Base-by-base conservation (phyloP, 495 filamentous ascomycete species). In the Polyplosphaeria fusca region DNA sequence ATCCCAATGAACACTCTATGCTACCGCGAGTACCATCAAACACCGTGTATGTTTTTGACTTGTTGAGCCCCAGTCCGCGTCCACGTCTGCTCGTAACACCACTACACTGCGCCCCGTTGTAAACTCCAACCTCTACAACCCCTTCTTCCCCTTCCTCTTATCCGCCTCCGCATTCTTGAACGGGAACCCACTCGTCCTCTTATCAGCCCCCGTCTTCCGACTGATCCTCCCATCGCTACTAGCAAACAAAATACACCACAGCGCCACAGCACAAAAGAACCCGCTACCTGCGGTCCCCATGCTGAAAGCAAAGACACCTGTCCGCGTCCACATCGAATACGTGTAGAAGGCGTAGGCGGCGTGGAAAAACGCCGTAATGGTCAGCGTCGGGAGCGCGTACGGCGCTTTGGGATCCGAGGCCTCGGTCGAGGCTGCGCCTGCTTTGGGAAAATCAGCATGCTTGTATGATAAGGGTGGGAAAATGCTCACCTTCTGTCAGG, bases 101-200 rank as follows among this genome's bases (percentile, higher is more conserved):
- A n/a, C n/a, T n/a, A n/a, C n/a, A n/a, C n/a, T n/a, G n/a, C n/a
- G n/a, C n/a, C n/a, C n/a, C n/a, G n/a, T n/a, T n/a, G n/a, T n/a
- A n/a, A n/a, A n/a, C n/a, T n/a, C n/a, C n/a, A n/a, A 7, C 30
- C 30, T 42, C 39, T 24, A 58, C 55, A 45, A 18, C 44, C 43
- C 49, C 67, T 76, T 79, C 73, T 74, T 46, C 67, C 74, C 77
- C 71, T 61, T 61, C 55, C 76, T 80, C 73, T 84, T 86, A 43
- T 76, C 78, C 44, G 81, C 81, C 68, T 85, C 83, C 62, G 76
- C 73, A 67, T 92, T 94, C 64, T 77, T 81, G 64, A 91, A 94
- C n/a, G 89, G 90, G 65, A 85, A 95, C 23, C 86, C 86, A 54
- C 85, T 82, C 13, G 82, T 89, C 65, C 86, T 77, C 74, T 89